These are phyloP conservation scores for Petunia hybrid DNA, from an alignment of 305 asterid genomes.

Conservation along the genomic window DNA sequence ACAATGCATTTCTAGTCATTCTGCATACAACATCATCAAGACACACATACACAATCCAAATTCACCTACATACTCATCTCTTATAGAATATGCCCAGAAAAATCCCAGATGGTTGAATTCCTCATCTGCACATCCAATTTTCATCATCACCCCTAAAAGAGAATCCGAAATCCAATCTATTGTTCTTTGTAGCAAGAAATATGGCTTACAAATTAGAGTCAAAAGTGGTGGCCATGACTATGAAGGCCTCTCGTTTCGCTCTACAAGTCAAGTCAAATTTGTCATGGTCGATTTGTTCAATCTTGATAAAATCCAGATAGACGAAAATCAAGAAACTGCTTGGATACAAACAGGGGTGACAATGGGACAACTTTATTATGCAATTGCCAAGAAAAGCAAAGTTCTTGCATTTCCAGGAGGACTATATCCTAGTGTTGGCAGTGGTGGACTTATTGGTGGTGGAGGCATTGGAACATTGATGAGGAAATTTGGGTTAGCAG, in stretches of 20 bases:
- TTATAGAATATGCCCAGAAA: conserved; percentile 35
- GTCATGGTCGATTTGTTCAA: conserved; percentile 47
- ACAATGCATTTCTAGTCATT: conserved; percentile 36
- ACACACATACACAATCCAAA: conserved; percentile 31
- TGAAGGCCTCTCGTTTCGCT: conserved; percentile 54
- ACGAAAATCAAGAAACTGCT: conserved; percentile 35
- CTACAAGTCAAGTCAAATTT: conserved; percentile 27
- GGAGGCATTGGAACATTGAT: conserved; percentile 53
- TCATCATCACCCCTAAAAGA: conserved; percentile 36
- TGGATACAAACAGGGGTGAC: conserved; percentile 55
- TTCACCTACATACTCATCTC: conserved; percentile 26
- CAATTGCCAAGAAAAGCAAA: conserved; percentile 41
- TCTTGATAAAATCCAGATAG: conserved; percentile 32
- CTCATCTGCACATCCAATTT: conserved; percentile 36
- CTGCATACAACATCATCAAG: conserved; percentile 8
- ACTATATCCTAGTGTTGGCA: conserved; percentile 44
- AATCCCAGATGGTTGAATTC: conserved; percentile 49
- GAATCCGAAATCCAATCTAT: conserved; percentile 36
- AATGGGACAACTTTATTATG: conserved; percentile 51
- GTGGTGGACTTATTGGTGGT: conserved; percentile 56
- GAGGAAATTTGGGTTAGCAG: conserved; percentile 52
- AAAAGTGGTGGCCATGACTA: conserved; percentile 65
- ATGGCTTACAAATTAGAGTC: conserved; percentile 42
- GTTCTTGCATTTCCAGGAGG: conserved; percentile 57
- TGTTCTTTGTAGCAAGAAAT: conserved; percentile 37